Conservation (phyloP, 345 rosid species). For the Citrus trifoliata region DNA sequence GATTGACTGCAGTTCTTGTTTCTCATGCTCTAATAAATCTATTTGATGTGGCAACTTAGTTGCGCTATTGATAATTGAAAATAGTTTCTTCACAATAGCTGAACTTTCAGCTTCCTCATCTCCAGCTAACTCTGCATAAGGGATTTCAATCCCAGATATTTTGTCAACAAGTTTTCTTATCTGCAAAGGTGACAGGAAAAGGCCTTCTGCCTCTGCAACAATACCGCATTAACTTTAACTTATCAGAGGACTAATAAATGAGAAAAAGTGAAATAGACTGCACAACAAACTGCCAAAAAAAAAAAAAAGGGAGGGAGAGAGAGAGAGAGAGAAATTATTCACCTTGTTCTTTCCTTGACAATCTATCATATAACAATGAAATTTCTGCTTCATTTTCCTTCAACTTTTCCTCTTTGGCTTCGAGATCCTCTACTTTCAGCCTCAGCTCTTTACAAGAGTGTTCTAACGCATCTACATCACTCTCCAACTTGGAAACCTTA, state of each 20-base stretch:
- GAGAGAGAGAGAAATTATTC: background rate
- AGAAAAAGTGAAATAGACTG: slow-evolving; percentile 3
- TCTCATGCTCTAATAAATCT: slow-evolving; percentile 41
- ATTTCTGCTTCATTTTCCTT: slow-evolving; percentile 62
- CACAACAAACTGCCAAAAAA: background rate
- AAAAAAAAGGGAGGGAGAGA: no score
- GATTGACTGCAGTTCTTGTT: slow-evolving; percentile 52
- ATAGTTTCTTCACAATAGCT: slow-evolving; percentile 50
- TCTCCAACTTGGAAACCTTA: slow-evolving; percentile 55
- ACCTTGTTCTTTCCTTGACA: slow-evolving; percentile 57
- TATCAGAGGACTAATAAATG: background rate
- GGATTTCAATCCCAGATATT: slow-evolving; percentile 44
- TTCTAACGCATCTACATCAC: slow-evolving; percentile 44
- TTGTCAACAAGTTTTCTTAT: slow-evolving; percentile 53
- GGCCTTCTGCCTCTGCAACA: slow-evolving; percentile 50
- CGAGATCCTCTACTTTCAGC: slow-evolving; percentile 41
- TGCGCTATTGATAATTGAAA: slow-evolving; percentile 50
- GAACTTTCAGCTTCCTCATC: slow-evolving; percentile 36
- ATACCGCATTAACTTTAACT: slow-evolving; percentile 12
- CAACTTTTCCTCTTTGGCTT: slow-evolving; percentile 51
- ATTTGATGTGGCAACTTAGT: slow-evolving; percentile 50
- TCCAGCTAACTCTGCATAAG: slow-evolving; percentile 33
- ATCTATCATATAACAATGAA: slow-evolving; percentile 29
- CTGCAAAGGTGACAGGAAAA: slow-evolving; percentile 48
- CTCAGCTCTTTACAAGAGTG: slow-evolving; percentile 45